Conservation (phyloP, 495 filamentous ascomycete genomes). For the Terfezia boudieri region DNA sequence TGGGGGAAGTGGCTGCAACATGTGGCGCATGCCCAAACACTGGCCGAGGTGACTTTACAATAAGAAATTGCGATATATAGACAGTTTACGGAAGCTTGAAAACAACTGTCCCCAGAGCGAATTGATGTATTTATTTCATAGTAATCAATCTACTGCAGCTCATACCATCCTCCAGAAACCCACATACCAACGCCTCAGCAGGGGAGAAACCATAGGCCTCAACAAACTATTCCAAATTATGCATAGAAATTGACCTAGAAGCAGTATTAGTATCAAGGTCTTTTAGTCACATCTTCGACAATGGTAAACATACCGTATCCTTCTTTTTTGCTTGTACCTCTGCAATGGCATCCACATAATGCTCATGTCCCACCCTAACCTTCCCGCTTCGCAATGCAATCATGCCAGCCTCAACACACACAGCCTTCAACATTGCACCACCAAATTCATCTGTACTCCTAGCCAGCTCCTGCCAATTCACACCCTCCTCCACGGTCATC, state of each 20-base stretch:
- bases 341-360: conserved; percentile 95
- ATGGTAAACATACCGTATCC: conserved; percentile 31
- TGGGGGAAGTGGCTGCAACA: too few species aligned
- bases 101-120: too few species aligned
- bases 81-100: too few species aligned
- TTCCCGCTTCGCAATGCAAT: conserved; percentile 83
- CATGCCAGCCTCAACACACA: conserved; percentile 98
- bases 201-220: too few species aligned
- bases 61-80: too few species aligned
- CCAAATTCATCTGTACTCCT: conserved; percentile 98
- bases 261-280: neutral
- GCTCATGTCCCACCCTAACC: conserved; percentile 89
- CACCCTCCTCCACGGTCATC: conserved; percentile 82
- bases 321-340: conserved; percentile 99
- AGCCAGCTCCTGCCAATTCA: conserved; percentile 94
- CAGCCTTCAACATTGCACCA: conserved; percentile 89
- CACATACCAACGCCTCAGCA: too few species aligned
- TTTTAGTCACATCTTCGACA: neutral
- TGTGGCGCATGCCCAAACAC: too few species aligned
- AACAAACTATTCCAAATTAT: neutral
- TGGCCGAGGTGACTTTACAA: too few species aligned
- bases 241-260: neutral
- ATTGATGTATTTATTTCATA: too few species aligned
- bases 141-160: too few species aligned
- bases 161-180: too few species aligned